Evolutionary conservation across 192 early-diverging fungal species (phyloP).

Genomic region (Lunasporangiospora selenospora): DNA sequence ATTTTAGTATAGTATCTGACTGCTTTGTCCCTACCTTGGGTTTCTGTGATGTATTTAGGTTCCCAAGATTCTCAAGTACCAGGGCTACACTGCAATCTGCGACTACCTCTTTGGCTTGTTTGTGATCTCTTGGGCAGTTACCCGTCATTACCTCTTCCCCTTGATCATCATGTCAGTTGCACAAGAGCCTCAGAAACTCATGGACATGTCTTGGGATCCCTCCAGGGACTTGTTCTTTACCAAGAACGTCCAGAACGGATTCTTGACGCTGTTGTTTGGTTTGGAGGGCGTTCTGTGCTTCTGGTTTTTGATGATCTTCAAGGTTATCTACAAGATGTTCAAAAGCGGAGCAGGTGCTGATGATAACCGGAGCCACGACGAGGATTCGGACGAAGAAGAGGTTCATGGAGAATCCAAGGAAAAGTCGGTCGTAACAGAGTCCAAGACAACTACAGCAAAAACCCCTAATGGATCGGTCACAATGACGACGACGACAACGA

Average conservation of each 20-base stretch:
- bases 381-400: constrained; percentile 32
- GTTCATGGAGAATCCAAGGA: constrained; percentile 5
- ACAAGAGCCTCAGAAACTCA: constrained; percentile 51
- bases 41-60: constrained; percentile 43
- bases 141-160: constrained; percentile 74
- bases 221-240: constrained; percentile 62
- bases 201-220: constrained; percentile 64
- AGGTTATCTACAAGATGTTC: constrained; percentile 62
- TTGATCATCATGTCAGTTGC: constrained; percentile 71
- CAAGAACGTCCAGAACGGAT: constrained; percentile 53
- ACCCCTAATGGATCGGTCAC: too few relatives aligned
- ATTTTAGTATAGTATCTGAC: too few relatives aligned
- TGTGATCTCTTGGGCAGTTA: constrained; percentile 76
- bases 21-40: not conserved
- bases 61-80: constrained; percentile 85
- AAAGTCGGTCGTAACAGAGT: too few relatives aligned
- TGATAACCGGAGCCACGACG: constrained; percentile 74
- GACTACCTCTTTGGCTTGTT: constrained; percentile 79
- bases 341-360: constrained; percentile 69
- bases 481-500: too few relatives aligned
- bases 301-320: constrained; percentile 79
- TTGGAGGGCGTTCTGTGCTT: constrained; percentile 76
- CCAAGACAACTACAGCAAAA: too few relatives aligned
- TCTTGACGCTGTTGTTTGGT: constrained; percentile 64
- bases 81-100: constrained; percentile 63